These are phyloP conservation scores for Arabis hirsuta DNA, from an alignment of 345 rosid genomes.

Conservation along the genomic window DNA sequence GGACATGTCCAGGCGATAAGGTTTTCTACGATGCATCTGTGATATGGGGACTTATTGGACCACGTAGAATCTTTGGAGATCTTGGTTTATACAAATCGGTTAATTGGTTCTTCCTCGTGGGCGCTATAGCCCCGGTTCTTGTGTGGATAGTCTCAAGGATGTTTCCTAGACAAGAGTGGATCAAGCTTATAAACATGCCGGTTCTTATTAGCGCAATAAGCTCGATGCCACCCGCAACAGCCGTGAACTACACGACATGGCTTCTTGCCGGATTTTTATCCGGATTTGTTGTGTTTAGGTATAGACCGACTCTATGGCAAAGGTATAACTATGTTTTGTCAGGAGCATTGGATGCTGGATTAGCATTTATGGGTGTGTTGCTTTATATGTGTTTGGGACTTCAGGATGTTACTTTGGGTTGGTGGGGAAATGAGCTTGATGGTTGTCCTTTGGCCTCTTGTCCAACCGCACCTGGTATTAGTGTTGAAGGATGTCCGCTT, in stretches of 20 bases:
- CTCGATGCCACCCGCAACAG: constrained; percentile 97
- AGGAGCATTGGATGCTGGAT: constrained; percentile 91
- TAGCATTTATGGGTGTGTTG: constrained; percentile 96
- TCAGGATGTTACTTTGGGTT: constrained; percentile 64
- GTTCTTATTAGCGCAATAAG: constrained; percentile 85
- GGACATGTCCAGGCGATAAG: constrained; percentile 91
- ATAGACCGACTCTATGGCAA: constrained; percentile 78
- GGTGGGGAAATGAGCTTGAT: constrained; percentile 99
- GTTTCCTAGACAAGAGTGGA: constrained; percentile 85
- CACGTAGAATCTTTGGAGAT: constrained; percentile 90
- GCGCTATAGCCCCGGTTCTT: constrained; percentile 74
- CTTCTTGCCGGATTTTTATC: constrained; percentile 78
- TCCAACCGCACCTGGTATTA: constrained; percentile 73
- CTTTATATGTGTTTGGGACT: constrained; percentile 83
- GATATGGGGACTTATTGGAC: constrained; percentile 94
- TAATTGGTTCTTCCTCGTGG: constrained; percentile 91
- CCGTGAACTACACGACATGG: constrained; percentile 97
- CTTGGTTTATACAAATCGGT: constrained; percentile 71
- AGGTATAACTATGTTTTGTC: constrained; percentile 90
- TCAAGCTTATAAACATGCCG: constrained; percentile 87
- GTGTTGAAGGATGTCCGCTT: constrained; percentile 83
- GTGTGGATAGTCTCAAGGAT: constrained; percentile 83
- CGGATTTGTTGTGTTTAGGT: constrained; percentile 79
- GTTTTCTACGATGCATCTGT: constrained; percentile 96
- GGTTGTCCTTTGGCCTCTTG: constrained; percentile 91